phyloP scores from a whole-genome alignment of 306 rosid genomes.

The Castanea mollissima region DNA sequence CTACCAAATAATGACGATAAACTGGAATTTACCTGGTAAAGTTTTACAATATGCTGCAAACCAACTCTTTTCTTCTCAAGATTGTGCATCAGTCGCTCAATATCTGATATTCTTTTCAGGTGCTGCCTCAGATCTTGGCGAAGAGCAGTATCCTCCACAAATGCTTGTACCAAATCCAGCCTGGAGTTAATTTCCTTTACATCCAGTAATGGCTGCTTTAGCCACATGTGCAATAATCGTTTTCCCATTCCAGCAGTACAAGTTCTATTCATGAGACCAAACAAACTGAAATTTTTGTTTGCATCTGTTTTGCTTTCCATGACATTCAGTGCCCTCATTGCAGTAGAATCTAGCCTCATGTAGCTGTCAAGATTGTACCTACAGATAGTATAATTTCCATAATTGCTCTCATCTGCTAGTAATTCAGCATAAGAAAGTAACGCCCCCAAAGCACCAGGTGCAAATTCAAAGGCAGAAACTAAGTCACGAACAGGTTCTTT shows the following conservation, averaged over 20 bases:
- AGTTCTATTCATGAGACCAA: constrained; percentile 94
- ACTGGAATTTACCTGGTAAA: constrained; percentile 69
- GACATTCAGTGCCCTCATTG: constrained; percentile 88
- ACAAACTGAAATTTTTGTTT: constrained; percentile 92
- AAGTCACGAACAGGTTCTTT: constrained; percentile 86
- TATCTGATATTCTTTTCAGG: constrained; percentile 85
- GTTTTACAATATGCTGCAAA: constrained; percentile 87
- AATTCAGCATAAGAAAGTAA: constrained; percentile 81
- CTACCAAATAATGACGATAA: constrained; percentile 9
- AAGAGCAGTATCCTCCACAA: constrained; percentile 84
- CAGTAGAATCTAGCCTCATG: constrained; percentile 97
- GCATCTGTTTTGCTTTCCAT: constrained; percentile 92
- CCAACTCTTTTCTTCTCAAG: constrained; percentile 85
- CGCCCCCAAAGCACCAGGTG: constrained; percentile 88
- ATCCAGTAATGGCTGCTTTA: constrained; percentile 89
- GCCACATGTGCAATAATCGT: constrained; percentile 87
- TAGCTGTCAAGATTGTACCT: constrained; percentile 73
- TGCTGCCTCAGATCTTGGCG: constrained; percentile 88
- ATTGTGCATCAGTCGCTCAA: constrained; percentile 74
- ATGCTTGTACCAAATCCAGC: constrained; percentile 85
- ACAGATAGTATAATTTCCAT: constrained; percentile 70
- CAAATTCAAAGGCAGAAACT: constrained; percentile 81
- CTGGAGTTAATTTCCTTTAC: constrained; percentile 74
- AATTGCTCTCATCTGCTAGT: constrained; percentile 89
- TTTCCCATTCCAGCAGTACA: constrained; percentile 99